phyloP scores from a whole-genome alignment of 257 asterid genomes.

The Ilex aquifolium region DNA sequence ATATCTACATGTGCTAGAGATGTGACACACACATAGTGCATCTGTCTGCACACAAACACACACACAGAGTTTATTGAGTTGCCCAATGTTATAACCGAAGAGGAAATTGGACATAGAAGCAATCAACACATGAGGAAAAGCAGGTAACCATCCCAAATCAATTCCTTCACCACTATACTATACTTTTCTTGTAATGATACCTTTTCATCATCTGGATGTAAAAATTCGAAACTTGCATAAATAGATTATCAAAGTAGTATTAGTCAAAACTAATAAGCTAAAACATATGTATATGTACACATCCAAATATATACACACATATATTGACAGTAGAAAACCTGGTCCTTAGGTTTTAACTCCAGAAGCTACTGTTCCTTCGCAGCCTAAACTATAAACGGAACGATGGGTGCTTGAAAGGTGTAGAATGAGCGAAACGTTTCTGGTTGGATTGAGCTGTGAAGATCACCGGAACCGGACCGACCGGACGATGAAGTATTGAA shows the following conservation, averaged over 20 bases:
- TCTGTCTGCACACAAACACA: background rate
- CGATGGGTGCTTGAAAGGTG: conserved; percentile 11
- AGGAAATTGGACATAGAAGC: conserved; percentile 91
- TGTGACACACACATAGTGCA: too few species aligned
- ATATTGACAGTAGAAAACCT: too few species aligned
- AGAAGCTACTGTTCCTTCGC: too few species aligned
- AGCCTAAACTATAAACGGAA: too few species aligned
- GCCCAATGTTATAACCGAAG: conserved; percentile 91
- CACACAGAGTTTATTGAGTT: conserved; percentile 4
- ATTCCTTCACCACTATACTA: conserved; percentile 25
- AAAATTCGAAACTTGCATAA: too few species aligned
- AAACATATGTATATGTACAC: too few species aligned
- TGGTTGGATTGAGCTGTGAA: conserved; percentile 18
- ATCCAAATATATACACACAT: too few species aligned
- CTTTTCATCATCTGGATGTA: conserved; percentile 33
- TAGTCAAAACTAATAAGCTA: too few species aligned
- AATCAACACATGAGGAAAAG: conserved; percentile 60
- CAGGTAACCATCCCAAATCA: conserved; percentile 68
- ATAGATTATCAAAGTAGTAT: too few species aligned
- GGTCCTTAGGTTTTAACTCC: too few species aligned
- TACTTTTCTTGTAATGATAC: conserved; percentile 24
- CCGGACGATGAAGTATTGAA: too few species aligned
- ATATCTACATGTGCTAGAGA: too few species aligned
- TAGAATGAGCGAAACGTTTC: conserved; percentile 1
- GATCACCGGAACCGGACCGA: background rate